Conservation (phyloP, 75 land plant species). For the Pseudotsuga menziesii region DNA sequence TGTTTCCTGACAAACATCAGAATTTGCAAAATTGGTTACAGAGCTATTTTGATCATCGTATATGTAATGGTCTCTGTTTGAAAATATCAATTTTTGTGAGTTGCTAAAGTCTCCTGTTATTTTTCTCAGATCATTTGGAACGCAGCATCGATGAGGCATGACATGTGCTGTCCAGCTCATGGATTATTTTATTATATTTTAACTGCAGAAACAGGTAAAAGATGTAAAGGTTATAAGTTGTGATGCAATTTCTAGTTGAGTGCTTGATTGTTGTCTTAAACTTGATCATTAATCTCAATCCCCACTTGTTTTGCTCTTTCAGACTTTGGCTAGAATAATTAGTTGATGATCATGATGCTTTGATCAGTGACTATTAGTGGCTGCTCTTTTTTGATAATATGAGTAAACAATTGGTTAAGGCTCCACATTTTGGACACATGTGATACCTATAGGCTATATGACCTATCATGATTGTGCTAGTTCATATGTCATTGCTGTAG, state of each 20-base stretch:
- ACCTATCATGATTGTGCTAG: background rate
- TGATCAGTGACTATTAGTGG: background rate
- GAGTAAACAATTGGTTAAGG: background rate
- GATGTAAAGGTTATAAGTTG: background rate
- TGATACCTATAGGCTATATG: background rate
- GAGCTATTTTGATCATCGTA: background rate
- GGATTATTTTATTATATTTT: background rate
- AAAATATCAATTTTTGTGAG: background rate
- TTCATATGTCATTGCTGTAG: background rate
- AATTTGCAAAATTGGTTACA: background rate
- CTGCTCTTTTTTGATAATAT: background rate
- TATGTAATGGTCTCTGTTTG: background rate
- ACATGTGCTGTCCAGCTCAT: background rate
- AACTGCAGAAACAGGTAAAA: slow-evolving; percentile 1
- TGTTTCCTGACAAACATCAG: background rate
- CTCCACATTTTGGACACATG: background rate
- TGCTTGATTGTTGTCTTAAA: background rate
- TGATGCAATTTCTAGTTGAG: background rate
- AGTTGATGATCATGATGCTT: background rate
- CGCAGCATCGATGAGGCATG: background rate
- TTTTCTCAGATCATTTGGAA: slow-evolving; percentile 7
- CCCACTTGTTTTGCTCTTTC: background rate
- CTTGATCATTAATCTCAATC: background rate
- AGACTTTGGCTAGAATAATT: background rate
- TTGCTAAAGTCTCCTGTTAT: background rate